A percentile compares a stretch with the other conserved stretches of the same genome.
phyloP scores from a whole-genome alignment of 1,284 basidiomycete genomes.

The Naganishia liquefaciens region DNA sequence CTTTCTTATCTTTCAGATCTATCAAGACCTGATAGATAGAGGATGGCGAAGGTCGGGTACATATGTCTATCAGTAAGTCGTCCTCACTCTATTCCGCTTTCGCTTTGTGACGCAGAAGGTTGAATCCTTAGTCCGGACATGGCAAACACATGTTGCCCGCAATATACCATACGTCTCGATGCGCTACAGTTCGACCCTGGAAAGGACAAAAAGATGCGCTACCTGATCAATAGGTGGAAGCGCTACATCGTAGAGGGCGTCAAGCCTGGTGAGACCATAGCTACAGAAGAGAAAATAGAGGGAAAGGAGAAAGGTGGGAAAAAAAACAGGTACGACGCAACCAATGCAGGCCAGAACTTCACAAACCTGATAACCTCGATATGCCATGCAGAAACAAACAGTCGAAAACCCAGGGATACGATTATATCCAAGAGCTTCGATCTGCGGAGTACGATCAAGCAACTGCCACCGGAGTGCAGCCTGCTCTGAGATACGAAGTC shows the following conservation, averaged over 20 bases:
- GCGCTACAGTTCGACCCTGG: slow-evolving; percentile 65
- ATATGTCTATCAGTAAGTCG: slow-evolving; percentile 60
- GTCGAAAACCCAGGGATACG: slow-evolving; percentile 36
- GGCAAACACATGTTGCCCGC: slow-evolving; percentile 80
- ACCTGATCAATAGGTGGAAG: slow-evolving; percentile 73
- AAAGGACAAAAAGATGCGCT: slow-evolving; percentile 70
- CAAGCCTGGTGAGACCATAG: slow-evolving; percentile 13
- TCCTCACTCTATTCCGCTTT: not conserved
- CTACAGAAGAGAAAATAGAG: slow-evolving; percentile 21
- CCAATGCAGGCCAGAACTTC: not conserved
- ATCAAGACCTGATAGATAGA: slow-evolving; percentile 68
- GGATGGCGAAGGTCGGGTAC: slow-evolving; percentile 86
- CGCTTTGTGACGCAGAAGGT: too few species aligned
- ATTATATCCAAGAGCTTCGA: slow-evolving; percentile 43
- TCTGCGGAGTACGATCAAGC: slow-evolving; percentile 38
- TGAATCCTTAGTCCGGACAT: slow-evolving; percentile 74
- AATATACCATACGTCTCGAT: slow-evolving; percentile 90
- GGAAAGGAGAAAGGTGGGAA: slow-evolving; percentile 37
- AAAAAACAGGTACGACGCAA: slow-evolving; percentile 39
- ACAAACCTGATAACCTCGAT: not conserved
- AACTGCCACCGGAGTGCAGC: slow-evolving; percentile 39
- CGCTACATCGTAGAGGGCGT: slow-evolving; percentile 60
- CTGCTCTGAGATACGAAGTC: slow-evolving; percentile 58
- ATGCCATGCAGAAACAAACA: not conserved
- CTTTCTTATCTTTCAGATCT: slow-evolving; percentile 45